Base-by-base conservation (phyloP, 768 basidiomycete species). In the Macrocybe gigantea region DNA sequence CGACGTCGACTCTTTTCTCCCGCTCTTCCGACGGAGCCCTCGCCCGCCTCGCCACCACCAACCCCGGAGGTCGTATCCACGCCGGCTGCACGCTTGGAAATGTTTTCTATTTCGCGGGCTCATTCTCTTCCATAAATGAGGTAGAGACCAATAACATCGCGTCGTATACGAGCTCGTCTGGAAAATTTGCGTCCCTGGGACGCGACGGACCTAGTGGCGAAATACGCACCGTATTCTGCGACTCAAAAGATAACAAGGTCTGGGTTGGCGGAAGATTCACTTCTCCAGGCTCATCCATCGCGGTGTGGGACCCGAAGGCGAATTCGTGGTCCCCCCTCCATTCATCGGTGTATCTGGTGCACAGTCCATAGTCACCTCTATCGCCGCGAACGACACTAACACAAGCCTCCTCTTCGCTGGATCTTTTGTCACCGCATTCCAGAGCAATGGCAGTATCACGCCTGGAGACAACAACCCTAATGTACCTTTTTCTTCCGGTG, bases 391-490 rank as follows among this genome's bases (percentile, higher is more conserved):
- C 56, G 69, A 82, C 33, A 83, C 89, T 45, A 74, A 77, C 46
- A 68, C 74, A 9, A 88, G 86, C 52, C 67, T 97, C 46, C 85
- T 93, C 61, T 93, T 98, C 60, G 77, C 87, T 0, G 96, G 96
- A 35, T 85, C 85, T 9, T 99, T 99, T 71, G 56, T 86, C 47
- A 86, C 89, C 2, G 68, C 79, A 1, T 93, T 90, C 60, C 65
- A 66, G 30, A 81, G 82, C 39, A 76, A 70, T 52, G 70, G 64
- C 5, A 65, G 73, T 32, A 60, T 56, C 38, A 55, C 80, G 41
- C 86, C 82, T 59, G 76, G 77, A 52, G 82, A 83, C 37, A 85
- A 85, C 60, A 93, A 92, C 60, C 90, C 90, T 8, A 93, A 87
- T 50, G 83, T 93, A 3, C 90, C 90, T 9, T 83, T 80, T 56